These are phyloP conservation scores for Pseudocercospora cruenta DNA, from an alignment of 2,329 filamentous ascomycete genomes.

Conservation along the genomic window DNA sequence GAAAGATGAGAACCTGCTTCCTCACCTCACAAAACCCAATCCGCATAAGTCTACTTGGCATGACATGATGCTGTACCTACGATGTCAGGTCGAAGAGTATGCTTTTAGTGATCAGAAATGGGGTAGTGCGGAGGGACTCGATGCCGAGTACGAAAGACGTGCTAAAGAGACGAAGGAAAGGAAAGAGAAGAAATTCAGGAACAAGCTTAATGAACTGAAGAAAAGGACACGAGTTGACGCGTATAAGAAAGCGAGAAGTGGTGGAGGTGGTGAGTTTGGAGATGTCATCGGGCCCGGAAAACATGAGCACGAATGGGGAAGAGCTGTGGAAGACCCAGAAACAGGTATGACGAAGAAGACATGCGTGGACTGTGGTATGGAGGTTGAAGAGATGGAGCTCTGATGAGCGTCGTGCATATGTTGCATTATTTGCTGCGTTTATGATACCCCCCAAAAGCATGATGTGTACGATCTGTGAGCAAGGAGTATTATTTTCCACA, in stretches of 20 bases:
- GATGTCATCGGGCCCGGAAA: constrained; percentile 70
- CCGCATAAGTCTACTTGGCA: constrained; percentile 96
- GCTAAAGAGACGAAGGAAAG: constrained; percentile 78
- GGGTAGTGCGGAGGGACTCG: constrained; percentile 82
- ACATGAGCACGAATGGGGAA: constrained; percentile 87
- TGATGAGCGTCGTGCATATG: constrained; percentile 43
- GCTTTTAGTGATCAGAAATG: constrained; percentile 82
- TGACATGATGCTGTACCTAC: constrained; percentile 97
- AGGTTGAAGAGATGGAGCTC: constrained; percentile 68
- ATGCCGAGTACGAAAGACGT: constrained; percentile 83
- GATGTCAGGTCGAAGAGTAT: constrained; percentile 92
- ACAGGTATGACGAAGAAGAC: constrained; percentile 79
- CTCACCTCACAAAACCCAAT: constrained; percentile 86
- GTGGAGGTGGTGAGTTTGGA: constrained; percentile 66
- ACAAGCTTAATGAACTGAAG: constrained; percentile 86
- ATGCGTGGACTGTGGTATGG: constrained; percentile 68
- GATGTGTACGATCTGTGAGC: no score
- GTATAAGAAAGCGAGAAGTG: constrained; percentile 71
- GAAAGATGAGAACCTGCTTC: constrained; percentile 82
- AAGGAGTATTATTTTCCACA: no score
- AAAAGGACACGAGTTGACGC: constrained; percentile 91
- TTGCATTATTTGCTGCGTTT: not conserved
- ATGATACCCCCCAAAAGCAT: constrained; percentile 7
- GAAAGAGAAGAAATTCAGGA: constrained; percentile 90
- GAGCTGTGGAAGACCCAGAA: constrained; percentile 60